Evolutionary conservation across 352 stramenopile genomes (phyloP).

Genomic region (Phytophthora chlamydospora): DNA sequence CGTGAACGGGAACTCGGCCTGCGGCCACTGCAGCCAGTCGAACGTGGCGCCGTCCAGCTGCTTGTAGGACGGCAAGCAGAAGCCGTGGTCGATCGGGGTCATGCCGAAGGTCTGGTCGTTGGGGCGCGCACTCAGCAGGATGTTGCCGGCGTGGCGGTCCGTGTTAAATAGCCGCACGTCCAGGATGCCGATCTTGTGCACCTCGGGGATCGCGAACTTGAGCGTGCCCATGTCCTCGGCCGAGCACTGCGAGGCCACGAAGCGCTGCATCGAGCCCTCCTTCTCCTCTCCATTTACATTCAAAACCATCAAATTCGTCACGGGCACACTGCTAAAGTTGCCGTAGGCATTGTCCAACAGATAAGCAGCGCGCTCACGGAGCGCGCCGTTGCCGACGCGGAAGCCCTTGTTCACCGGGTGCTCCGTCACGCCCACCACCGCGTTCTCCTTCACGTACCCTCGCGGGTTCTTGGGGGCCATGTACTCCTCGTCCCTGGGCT

Average conservation of each 20-base stretch:
- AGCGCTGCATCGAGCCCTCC: slow-evolving; percentile 87
- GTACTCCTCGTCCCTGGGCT: slow-evolving; percentile 98
- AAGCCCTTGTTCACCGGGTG: slow-evolving; percentile 89
- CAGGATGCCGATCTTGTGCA: slow-evolving; percentile 91
- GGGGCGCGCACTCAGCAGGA: slow-evolving; percentile 60
- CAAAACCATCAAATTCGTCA: slow-evolving; percentile 79
- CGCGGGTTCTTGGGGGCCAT: slow-evolving; percentile 99
- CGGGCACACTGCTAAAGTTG: slow-evolving; percentile 84
- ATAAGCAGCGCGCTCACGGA: slow-evolving; percentile 86
- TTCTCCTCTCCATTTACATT: slow-evolving; percentile 69
- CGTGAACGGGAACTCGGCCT: slow-evolving; percentile 89
- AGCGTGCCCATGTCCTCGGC: slow-evolving; percentile 89
- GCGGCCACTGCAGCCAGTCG: slow-evolving; percentile 89
- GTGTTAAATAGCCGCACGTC: slow-evolving; percentile 91
- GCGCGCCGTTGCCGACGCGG: slow-evolving; percentile 81
- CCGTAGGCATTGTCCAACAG: slow-evolving; percentile 80
- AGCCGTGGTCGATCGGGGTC: slow-evolving; percentile 91
- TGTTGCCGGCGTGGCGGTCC: slow-evolving; percentile 89
- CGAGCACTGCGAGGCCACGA: slow-evolving; percentile 81
- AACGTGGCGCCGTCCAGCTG: slow-evolving; percentile 83
- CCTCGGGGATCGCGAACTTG: slow-evolving; percentile 84
- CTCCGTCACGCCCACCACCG: slow-evolving; percentile 77
- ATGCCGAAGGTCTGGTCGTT: slow-evolving; percentile 81
- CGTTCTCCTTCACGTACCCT: slow-evolving; percentile 90
- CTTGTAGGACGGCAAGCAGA: slow-evolving; percentile 84